Base-by-base conservation (phyloP, 2,329 filamentous ascomycete genomes). In the Tympanopsis confertula region DNA sequence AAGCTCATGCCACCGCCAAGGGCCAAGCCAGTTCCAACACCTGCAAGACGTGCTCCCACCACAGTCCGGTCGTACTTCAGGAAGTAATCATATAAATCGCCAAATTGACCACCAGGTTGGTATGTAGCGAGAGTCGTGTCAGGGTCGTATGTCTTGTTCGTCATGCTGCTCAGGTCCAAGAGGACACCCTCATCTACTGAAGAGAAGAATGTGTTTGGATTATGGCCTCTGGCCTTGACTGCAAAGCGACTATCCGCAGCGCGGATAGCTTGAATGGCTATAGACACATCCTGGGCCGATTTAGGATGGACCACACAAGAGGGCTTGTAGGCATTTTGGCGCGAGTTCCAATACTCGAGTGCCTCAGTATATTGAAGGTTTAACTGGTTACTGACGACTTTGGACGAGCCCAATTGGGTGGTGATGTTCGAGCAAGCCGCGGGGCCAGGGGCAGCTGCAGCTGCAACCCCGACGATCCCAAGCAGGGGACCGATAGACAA, bases 171-270 rank as follows among this genome's bases (percentile, higher is more conserved):
- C 24, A 51, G 38, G 24, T 50, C 46, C 12, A 50, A 36, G n/a
- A 51, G 45, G 1, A 50, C 48, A 4, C 49, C 49, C 20, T 42
- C 35, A 24, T 50, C 41, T 14, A 50, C 50, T 3, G 49, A 52
- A 5, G 50, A 43, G 32, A 43, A 41, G 35, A 43, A 42, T 24
- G 40, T 46, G 19, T 53, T 53, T n/a, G 51, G 45, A 17, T 50
- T 53, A 35, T 53, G 50, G 2, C 50, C 50, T 4, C 48, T 49
- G 2, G 48, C 47, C 37, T 50, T 53, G 35, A 53, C 39, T 28
- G 50, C 50, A 36, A 41, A 41, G 5, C 39, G 36, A 10, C 35
- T 47, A 15, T 41, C 48, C 18, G 49, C 46, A 13, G 42, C 44
- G 14, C 42, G 45, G 18, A 53, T 47, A 4, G 50, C 49, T 28